Conservation (phyloP, 805 yeast species). For the Saccharomycopsis fermentans region DNA sequence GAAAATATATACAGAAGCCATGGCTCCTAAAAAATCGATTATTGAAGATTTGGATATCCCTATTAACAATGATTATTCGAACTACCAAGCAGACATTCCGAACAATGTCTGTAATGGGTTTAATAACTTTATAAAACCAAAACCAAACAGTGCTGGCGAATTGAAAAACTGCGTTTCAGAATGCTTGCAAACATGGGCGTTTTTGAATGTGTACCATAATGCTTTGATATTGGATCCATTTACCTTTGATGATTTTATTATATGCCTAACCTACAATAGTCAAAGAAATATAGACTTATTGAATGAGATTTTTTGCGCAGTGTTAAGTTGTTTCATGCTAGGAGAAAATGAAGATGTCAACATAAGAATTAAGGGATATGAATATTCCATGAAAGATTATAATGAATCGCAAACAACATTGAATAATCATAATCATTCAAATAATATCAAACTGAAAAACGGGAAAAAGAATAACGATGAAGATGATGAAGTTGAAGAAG, state of each 20-base stretch:
- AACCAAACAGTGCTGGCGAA: not conserved
- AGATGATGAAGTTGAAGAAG: slow-evolving; percentile 17
- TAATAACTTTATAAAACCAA: slow-evolving; percentile 10
- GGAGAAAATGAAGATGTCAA: slow-evolving; percentile 30
- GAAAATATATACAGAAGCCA: slow-evolving; percentile 3
- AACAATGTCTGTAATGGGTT: not conserved
- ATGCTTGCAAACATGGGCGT: slow-evolving; percentile 64
- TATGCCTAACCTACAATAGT: slow-evolving; percentile 42
- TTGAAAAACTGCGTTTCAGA: slow-evolving; percentile 24
- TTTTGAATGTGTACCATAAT: slow-evolving; percentile 58
- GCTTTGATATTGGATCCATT: slow-evolving; percentile 60
- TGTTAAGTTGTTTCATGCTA: slow-evolving; percentile 45
- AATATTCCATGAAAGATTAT: slow-evolving; percentile 22
- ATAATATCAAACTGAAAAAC: slow-evolving; percentile 19
- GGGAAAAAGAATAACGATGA: slow-evolving; percentile 19
- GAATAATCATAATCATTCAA: slow-evolving; percentile 19
- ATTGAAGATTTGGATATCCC: slow-evolving; percentile 17
- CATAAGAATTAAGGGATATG: slow-evolving; percentile 13
- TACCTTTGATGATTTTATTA: slow-evolving; percentile 69
- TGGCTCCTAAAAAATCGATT: slow-evolving; percentile 14
- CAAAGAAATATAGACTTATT: slow-evolving; percentile 41
- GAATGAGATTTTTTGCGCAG: slow-evolving; percentile 60
- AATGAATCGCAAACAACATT: slow-evolving; percentile 2
- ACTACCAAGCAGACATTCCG: not conserved
- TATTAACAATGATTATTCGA: not conserved